phyloP scores from a whole-genome alignment of 2,329 filamentous ascomycete species.

The Ophiostoma perfectum region DNA sequence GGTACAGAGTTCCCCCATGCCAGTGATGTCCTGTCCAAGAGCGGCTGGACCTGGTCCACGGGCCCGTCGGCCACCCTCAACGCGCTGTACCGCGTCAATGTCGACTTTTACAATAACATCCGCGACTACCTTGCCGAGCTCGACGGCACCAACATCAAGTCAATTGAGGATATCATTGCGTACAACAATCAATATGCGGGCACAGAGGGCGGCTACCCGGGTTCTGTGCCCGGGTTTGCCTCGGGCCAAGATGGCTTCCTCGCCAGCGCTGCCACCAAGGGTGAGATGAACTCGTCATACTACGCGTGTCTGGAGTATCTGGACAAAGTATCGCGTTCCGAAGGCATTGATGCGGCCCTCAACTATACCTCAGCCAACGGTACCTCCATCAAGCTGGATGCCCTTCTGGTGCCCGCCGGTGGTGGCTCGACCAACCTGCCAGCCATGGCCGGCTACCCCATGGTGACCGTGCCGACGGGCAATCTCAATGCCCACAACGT shows the following conservation, averaged over 20 bases:
- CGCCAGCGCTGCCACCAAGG: background rate
- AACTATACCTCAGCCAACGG: background rate
- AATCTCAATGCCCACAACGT: background rate
- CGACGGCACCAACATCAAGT: background rate
- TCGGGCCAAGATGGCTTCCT: constrained; percentile 9
- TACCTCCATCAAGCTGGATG: background rate
- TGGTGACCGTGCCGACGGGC: background rate
- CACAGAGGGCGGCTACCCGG: background rate
- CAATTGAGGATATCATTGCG: constrained; percentile 2
- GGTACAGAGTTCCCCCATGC: background rate
- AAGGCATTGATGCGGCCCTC: constrained; percentile 1
- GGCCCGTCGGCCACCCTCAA: constrained; percentile 5
- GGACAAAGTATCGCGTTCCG: background rate
- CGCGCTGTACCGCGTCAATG: constrained; percentile 1
- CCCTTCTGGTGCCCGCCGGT: background rate
- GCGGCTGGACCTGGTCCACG: background rate
- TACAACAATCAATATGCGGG: background rate
- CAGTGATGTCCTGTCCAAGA: background rate
- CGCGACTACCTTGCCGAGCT: background rate
- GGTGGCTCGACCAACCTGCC: background rate
- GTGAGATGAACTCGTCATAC: constrained; percentile 2
- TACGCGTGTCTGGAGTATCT: background rate
- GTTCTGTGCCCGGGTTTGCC: background rate
- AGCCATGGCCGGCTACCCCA: constrained; percentile 6
- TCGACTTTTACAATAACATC: constrained; percentile 10